Conservation (phyloP, 2,329 filamentous ascomycete species). For the Arachnomyces sp. region DNA sequence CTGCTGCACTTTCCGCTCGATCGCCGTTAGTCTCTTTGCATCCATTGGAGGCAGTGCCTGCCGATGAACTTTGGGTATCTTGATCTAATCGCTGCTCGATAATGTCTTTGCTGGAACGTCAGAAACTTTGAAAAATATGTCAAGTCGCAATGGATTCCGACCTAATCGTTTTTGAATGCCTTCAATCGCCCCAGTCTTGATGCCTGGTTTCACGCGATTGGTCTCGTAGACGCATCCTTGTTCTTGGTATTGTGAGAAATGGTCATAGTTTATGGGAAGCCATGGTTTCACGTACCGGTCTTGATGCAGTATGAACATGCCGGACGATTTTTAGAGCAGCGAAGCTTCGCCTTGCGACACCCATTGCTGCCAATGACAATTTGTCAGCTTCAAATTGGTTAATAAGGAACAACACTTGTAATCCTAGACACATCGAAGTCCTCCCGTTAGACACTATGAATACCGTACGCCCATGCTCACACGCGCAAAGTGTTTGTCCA, state of each 20-base stretch:
- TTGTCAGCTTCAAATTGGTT: too few relatives aligned
- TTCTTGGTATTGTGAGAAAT: constrained; percentile 34
- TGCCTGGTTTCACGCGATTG: constrained; percentile 21
- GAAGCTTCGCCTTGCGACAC: not conserved
- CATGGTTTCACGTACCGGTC: not conserved
- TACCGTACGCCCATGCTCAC: too few relatives aligned
- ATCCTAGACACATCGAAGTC: too few relatives aligned
- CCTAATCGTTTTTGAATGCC: constrained; percentile 24
- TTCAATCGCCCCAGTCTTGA: constrained; percentile 27
- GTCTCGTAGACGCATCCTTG: constrained; percentile 28
- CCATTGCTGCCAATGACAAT: too few relatives aligned
- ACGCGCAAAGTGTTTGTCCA: too few relatives aligned
- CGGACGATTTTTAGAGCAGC: constrained; percentile 1
- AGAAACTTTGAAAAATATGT: constrained; percentile 7
- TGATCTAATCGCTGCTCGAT: not conserved
- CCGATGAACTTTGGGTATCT: not conserved
- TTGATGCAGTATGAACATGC: constrained; percentile 34
- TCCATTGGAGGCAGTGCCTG: not conserved
- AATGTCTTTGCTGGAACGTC: not conserved
- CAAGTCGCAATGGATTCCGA: constrained; percentile 18
- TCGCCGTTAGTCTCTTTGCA: too few relatives aligned
- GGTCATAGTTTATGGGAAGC: constrained; percentile 37
- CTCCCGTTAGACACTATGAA: too few relatives aligned
- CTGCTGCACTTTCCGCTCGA: not conserved
- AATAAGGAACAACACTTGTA: too few relatives aligned